Percentiles rank a stretch among this genome's conserved stretches.
Conservation (phyloP, 768 basidiomycete species). For the Rhodocollybia butyracea region DNA sequence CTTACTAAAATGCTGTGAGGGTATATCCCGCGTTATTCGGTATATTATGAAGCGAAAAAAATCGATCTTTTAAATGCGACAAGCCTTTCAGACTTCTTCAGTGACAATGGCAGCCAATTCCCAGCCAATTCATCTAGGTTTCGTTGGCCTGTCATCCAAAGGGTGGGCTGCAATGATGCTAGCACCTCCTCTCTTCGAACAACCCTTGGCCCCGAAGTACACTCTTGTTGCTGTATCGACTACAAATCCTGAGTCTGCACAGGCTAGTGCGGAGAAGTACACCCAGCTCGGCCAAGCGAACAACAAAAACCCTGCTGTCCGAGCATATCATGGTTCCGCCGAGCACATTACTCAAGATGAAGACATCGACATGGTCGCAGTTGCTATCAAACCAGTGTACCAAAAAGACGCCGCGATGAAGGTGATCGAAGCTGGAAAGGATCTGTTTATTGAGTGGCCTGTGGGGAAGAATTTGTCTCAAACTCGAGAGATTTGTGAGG, state of each 20-base stretch:
- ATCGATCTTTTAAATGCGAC: neutral
- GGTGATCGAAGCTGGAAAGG: constrained; percentile 34
- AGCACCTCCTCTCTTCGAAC: neutral
- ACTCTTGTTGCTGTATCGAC: constrained; percentile 9
- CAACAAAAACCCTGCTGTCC: neutral
- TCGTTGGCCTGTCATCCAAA: neutral
- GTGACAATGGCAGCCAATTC: neutral
- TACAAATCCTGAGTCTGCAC: neutral
- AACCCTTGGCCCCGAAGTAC: neutral
- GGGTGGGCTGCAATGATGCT: neutral
- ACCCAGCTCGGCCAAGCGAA: neutral
- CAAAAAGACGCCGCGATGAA: constrained; percentile 28
- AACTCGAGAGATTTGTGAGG: constrained; percentile 28
- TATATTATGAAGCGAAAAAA: too few species aligned
- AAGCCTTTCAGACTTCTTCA: neutral
- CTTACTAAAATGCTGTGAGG: too few species aligned
- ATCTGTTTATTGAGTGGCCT: constrained; percentile 39
- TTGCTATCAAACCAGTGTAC: constrained; percentile 26
- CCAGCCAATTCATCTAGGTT: neutral
- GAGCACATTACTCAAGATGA: constrained; percentile 26
- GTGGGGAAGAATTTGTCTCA: constrained; percentile 27
- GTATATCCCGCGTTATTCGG: too few species aligned
- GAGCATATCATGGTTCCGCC: constrained; percentile 2
- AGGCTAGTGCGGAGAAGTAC: constrained; percentile 1
- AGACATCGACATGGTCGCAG: constrained; percentile 34